Conservation (phyloP, 345 rosid genomes). For the Populus tremula region DNA sequence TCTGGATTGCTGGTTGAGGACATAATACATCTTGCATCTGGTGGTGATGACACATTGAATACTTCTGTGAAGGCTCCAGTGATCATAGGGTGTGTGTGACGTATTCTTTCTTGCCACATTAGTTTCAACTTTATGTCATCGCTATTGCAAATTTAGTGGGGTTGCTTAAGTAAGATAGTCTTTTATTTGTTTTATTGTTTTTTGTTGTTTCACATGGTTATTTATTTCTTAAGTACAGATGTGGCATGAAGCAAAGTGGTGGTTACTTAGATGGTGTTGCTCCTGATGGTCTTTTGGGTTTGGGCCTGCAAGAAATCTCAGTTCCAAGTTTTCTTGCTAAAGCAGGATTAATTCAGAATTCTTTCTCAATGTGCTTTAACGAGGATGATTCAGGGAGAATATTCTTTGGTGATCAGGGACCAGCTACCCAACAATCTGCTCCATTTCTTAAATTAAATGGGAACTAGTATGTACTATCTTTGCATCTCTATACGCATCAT, state of each 20-base stretch:
- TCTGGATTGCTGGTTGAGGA: slow-evolving; percentile 81
- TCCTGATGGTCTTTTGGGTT: slow-evolving; percentile 91
- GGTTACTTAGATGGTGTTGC: slow-evolving; percentile 69
- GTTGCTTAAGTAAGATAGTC: not conserved
- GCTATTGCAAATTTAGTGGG: not conserved
- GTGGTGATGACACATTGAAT: slow-evolving; percentile 28
- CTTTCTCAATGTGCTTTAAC: slow-evolving; percentile 83
- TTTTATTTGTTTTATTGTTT: not conserved
- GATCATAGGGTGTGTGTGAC: slow-evolving; percentile 60
- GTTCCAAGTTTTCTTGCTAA: slow-evolving; percentile 80
- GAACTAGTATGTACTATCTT: slow-evolving; percentile 49
- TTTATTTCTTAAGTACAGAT: slow-evolving; percentile 40
- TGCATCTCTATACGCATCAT: not conserved
- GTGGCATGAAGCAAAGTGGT: slow-evolving; percentile 93
- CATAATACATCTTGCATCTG: slow-evolving; percentile 57
- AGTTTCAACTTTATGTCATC: slow-evolving; percentile 1
- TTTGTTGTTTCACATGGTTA: not conserved
- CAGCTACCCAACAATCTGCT: slow-evolving; percentile 61
- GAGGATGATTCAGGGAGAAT: slow-evolving; percentile 80
- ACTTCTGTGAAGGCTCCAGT: slow-evolving; percentile 63
- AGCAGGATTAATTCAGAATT: slow-evolving; percentile 67
- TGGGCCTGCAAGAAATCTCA: slow-evolving; percentile 72
- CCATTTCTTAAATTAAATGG: slow-evolving; percentile 53
- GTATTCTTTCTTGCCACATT: not conserved
- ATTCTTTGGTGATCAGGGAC: slow-evolving; percentile 81